phyloP scores from a whole-genome alignment of 2,329 filamentous ascomycete genomes.

The Geosmithia flava region DNA sequence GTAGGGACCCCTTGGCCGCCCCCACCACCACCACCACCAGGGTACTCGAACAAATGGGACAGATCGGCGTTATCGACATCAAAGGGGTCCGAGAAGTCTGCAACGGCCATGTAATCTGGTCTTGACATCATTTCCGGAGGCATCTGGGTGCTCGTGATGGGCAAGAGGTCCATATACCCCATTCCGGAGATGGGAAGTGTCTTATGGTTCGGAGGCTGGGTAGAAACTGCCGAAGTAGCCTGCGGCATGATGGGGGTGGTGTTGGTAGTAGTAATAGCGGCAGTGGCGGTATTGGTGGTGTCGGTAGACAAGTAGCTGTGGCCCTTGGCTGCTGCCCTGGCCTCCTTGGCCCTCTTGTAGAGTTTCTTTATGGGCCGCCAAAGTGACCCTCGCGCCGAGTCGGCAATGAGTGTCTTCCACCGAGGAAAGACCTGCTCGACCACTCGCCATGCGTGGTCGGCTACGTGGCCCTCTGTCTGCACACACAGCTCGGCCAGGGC shows the following conservation, averaged over 20 bases:
- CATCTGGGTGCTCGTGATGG: not conserved
- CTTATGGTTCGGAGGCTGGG: not conserved
- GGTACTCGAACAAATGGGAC: constrained; percentile 14
- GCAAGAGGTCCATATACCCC: not conserved
- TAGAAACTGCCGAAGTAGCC: not conserved
- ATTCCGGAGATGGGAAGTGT: not conserved
- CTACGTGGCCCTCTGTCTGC: constrained; percentile 29
- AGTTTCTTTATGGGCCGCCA: constrained; percentile 43
- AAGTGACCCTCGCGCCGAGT: constrained; percentile 33
- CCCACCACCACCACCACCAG: no score
- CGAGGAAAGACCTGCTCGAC: constrained; percentile 30
- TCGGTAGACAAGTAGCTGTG: not conserved
- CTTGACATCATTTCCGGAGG: not conserved
- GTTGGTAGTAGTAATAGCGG: constrained; percentile 1
- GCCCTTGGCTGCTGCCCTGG: constrained; percentile 11
- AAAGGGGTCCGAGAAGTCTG: constrained; percentile 5
- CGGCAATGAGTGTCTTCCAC: constrained; percentile 33
- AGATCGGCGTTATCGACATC: constrained; percentile 15
- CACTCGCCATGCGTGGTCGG: constrained; percentile 34
- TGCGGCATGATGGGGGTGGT: not conserved
- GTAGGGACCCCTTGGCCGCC: no score
- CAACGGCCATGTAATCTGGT: not conserved
- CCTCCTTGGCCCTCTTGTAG: constrained; percentile 32
- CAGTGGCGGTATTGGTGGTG: constrained; percentile 2
- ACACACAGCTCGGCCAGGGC: constrained; percentile 38